A percentile compares a stretch with the other conserved stretches of the same genome.
Conservation (phyloP, 2,329 filamentous ascomycete species). For the Xylaria sp. region DNA sequence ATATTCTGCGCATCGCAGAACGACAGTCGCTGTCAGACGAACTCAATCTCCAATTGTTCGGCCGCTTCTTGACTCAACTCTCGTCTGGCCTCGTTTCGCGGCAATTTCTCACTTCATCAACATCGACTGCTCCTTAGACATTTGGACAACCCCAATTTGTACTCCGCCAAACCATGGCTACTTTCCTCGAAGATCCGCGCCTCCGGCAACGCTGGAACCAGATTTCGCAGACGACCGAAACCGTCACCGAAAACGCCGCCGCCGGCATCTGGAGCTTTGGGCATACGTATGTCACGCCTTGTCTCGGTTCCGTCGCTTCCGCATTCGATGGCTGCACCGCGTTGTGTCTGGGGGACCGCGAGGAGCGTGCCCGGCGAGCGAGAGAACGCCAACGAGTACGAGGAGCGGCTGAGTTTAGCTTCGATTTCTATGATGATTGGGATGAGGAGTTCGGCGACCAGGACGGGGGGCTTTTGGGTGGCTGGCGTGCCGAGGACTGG, state of each 20-base stretch:
- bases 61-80: not conserved
- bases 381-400: slow-evolving; percentile 69
- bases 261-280: slow-evolving; percentile 90
- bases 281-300: slow-evolving; percentile 85
- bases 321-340: slow-evolving; percentile 78
- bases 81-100: slow-evolving; percentile 8
- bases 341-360: slow-evolving; percentile 75
- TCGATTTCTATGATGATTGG: slow-evolving; percentile 99
- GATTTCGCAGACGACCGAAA: slow-evolving; percentile 88
- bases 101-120: slow-evolving; percentile 19
- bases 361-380: slow-evolving; percentile 76
- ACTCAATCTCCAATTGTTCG: slow-evolving; percentile 3
- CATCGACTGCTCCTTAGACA: slow-evolving; percentile 15
- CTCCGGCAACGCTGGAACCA: slow-evolving; percentile 94
- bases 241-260: slow-evolving; percentile 90
- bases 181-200: slow-evolving; percentile 81
- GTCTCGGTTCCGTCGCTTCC: slow-evolving; percentile 72
- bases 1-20: slow-evolving; percentile 33
- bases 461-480: slow-evolving; percentile 68
- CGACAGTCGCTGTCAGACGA: slow-evolving; percentile 22
- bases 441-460: slow-evolving; percentile 66
- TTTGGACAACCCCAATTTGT: slow-evolving; percentile 15
- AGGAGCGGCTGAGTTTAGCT: slow-evolving; percentile 81
- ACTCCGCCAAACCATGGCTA: slow-evolving; percentile 54
- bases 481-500: slow-evolving; percentile 86